A percentile compares a stretch with the other conserved stretches of the same genome.
phyloP scores from a whole-genome alignment of 2,329 filamentous ascomycete species.

The Teratosphaeria zuluensis region DNA sequence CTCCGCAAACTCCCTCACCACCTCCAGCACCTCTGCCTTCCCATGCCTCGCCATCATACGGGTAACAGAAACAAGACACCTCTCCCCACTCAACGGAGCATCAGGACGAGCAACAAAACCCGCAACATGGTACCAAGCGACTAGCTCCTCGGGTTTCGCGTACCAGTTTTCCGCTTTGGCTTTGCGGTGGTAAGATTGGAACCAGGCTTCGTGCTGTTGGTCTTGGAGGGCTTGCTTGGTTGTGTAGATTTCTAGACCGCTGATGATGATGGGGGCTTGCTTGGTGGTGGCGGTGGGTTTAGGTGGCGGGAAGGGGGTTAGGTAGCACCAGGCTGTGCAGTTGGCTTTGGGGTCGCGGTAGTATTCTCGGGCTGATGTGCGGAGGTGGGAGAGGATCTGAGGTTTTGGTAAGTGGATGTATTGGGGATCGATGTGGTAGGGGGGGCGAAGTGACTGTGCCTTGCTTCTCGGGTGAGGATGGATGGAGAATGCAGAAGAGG shows the following conservation, averaged over 20 bases:
- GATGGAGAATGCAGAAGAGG: conserved; percentile 16
- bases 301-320: conserved; percentile 7
- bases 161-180: conserved; percentile 15
- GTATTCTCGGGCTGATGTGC: conserved; percentile 14
- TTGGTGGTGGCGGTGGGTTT: conserved; percentile 1
- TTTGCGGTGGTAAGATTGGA: conserved; percentile 16
- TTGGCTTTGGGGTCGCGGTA: conserved; percentile 14
- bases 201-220: conserved; percentile 19
- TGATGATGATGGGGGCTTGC: conserved; percentile 6
- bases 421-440: neutral
- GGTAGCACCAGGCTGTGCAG: conserved; percentile 15
- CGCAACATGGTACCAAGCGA: conserved; percentile 15
- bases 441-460: conserved; percentile 6
- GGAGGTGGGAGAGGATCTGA: conserved; percentile 18
- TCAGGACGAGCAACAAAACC: conserved; percentile 14
- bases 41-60: conserved; percentile 8
- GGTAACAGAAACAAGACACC: conserved; percentile 11
- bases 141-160: conserved; percentile 12
- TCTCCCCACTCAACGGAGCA: conserved; percentile 4
- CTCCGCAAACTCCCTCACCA: conserved; percentile 6
- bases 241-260: conserved; percentile 19
- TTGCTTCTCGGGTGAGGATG: conserved; percentile 13
- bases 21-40: conserved; percentile 1
- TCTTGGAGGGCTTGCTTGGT: conserved; percentile 13
- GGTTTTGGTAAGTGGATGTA: neutral